These are phyloP conservation scores for Penicillium taxi DNA, from an alignment of 495 filamentous ascomycete genomes.

Conservation along the genomic window DNA sequence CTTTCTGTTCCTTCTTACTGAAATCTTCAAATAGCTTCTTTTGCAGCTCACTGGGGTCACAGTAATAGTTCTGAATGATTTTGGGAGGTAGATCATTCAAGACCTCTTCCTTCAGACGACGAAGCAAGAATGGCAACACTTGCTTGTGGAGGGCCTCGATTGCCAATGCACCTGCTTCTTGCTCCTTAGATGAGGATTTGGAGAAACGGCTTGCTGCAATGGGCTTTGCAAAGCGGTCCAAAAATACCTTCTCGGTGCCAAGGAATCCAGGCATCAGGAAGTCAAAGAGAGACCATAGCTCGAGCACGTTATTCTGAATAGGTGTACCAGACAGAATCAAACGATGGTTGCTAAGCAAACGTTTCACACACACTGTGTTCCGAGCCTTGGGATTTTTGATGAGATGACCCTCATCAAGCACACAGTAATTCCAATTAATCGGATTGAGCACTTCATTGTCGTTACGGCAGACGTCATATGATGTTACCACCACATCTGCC, in stretches of 20 bases:
- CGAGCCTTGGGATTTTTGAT: constrained; percentile 98
- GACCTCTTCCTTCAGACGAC: constrained; percentile 95
- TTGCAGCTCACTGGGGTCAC: constrained; percentile 92
- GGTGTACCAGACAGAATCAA: constrained; percentile 94
- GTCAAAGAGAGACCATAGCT: constrained; percentile 98
- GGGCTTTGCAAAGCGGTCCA: constrained; percentile 94
- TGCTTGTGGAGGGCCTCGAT: constrained; percentile 98
- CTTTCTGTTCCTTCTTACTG: constrained; percentile 81
- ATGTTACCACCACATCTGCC: constrained; percentile 91
- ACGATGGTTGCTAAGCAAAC: constrained; percentile 79
- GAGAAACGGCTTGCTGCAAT: constrained; percentile 90
- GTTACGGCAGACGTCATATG: constrained; percentile 94
- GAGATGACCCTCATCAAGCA: constrained; percentile 93
- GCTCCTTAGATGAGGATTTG: constrained; percentile 96
- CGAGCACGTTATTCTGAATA: constrained; percentile 96
- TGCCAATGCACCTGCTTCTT: constrained; percentile 90
- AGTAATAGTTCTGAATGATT: constrained; percentile 99
- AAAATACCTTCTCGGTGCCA: constrained; percentile 96
- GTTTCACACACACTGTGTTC: constrained; percentile 84
- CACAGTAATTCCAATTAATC: constrained; percentile 92
- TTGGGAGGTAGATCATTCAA: constrained; percentile 94
- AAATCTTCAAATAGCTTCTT: constrained; percentile 95
- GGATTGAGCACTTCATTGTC: constrained; percentile 77
- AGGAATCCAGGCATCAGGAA: constrained; percentile 99
- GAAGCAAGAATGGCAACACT: constrained; percentile 91